Percentiles rank a stretch among this genome's conserved stretches.
phyloP scores from a whole-genome alignment of 1,284 basidiomycete species.

The Phellopilus nigrolimitatus region DNA sequence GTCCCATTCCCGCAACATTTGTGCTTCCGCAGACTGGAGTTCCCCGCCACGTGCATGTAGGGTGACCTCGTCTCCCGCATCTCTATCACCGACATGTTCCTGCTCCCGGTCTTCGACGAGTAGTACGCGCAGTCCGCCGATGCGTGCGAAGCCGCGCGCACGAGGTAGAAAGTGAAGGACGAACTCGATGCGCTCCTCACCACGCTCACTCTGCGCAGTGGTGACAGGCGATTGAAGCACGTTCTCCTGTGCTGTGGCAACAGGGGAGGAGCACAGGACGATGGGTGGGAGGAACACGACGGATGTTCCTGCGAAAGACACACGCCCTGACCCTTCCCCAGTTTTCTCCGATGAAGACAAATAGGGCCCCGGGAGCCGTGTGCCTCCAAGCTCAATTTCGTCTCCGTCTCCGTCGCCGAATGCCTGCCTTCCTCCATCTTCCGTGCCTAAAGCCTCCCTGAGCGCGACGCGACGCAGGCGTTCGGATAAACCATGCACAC shows the following conservation, averaged over 20 bases:
- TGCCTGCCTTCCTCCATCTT: neutral
- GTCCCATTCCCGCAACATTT: constrained; percentile 61
- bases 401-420: constrained; percentile 13
- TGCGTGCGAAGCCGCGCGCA: constrained; percentile 14
- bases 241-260: neutral
- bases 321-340: constrained; percentile 22
- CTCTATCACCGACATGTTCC: neutral
- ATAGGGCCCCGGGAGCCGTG: constrained; percentile 13
- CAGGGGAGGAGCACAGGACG: too few relatives aligned
- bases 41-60: constrained; percentile 23
- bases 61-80: constrained; percentile 21
- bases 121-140: constrained; percentile 19
- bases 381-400: neutral
- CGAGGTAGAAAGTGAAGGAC: constrained; percentile 8
- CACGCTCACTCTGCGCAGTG: constrained; percentile 22
- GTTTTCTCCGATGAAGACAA: neutral
- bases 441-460: constrained; percentile 12
- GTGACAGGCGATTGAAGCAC: constrained; percentile 6
- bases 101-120: constrained; percentile 39
- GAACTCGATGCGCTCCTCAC: constrained; percentile 15
- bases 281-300: constrained; percentile 38
- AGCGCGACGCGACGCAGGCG: constrained; percentile 14
- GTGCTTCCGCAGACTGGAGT: constrained; percentile 28
- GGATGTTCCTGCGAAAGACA: constrained; percentile 53
- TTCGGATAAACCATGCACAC: constrained; percentile 10